phyloP scores from a whole-genome alignment of 139 green algal species.

The Pleodorina starrii region DNA sequence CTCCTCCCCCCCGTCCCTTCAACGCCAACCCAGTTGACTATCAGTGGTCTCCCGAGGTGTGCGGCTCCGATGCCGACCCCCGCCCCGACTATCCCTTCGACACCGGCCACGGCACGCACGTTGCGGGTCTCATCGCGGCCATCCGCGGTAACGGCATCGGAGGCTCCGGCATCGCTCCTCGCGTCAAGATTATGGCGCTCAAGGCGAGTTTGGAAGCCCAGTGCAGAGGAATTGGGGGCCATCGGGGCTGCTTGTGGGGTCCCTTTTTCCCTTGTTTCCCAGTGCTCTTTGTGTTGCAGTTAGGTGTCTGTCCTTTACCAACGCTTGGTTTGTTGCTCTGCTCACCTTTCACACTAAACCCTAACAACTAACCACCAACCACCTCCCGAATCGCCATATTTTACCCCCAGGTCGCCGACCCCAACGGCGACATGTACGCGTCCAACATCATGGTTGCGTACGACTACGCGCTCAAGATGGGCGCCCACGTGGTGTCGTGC shows the following conservation, averaged over 20 bases:
- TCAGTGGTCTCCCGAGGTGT: background rate
- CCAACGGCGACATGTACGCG: background rate
- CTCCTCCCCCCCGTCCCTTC: too few relatives aligned
- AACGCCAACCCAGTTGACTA: background rate
- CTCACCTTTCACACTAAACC: background rate
- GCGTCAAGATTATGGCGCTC: slow-evolving; percentile 19
- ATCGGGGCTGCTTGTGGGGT: background rate
- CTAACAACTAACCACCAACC: background rate
- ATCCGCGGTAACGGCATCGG: background rate
- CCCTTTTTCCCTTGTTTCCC: background rate
- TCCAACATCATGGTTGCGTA: background rate
- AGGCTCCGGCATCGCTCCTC: background rate
- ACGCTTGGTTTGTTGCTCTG: too few relatives aligned
- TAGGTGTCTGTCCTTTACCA: too few relatives aligned
- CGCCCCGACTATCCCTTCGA: background rate
- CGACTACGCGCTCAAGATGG: slow-evolving; percentile 36
- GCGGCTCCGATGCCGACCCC: background rate
- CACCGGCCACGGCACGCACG: slow-evolving; percentile 18
- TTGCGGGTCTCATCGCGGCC: background rate
- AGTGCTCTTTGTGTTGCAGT: too few relatives aligned
- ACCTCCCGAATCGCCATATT: background rate
- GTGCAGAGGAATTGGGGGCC: background rate
- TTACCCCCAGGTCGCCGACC: background rate
- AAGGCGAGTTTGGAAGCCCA: background rate
- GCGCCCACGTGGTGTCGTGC: slow-evolving; percentile 32